These are phyloP conservation scores for Isatis tinctoria DNA, from an alignment of 345 rosid genomes.

Conservation along the genomic window DNA sequence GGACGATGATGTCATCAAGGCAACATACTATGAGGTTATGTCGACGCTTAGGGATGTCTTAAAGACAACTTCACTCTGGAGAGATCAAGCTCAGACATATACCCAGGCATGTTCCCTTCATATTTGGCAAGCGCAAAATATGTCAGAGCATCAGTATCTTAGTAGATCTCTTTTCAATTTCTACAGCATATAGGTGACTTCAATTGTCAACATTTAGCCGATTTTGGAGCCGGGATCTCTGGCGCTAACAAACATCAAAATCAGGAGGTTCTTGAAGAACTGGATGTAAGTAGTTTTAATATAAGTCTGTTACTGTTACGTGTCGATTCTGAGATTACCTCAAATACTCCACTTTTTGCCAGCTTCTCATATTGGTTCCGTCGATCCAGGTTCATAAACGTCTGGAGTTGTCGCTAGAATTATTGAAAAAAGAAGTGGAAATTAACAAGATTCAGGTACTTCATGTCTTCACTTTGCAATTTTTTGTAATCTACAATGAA, in stretches of 20 bases:
- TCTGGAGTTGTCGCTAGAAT: constrained; percentile 59
- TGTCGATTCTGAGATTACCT: neutral
- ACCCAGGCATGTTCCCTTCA: constrained; percentile 47
- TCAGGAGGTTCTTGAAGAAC: constrained; percentile 84
- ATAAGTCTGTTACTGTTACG: neutral
- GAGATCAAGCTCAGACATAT: constrained; percentile 82
- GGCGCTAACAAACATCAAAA: constrained; percentile 74
- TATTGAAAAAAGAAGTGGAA: constrained; percentile 84
- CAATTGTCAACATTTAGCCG: constrained; percentile 68
- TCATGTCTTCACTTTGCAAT: neutral
- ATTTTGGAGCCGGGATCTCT: constrained; percentile 93
- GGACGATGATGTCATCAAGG: constrained; percentile 86
- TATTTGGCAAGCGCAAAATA: neutral
- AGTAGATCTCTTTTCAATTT: neutral
- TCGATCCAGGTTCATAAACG: constrained; percentile 68
- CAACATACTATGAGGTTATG: constrained; percentile 84
- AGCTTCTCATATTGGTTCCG: neutral
- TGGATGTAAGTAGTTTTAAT: constrained; percentile 61
- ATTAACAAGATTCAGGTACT: constrained; percentile 85
- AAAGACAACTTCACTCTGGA: constrained; percentile 75
- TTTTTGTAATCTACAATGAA: neutral
- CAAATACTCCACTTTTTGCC: neutral
- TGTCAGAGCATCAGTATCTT: constrained; percentile 3
- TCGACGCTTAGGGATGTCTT: constrained; percentile 80
- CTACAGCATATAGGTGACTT: constrained; percentile 85